Conservation (phyloP, 495 filamentous ascomycete genomes). For the Elaphomyces granulatus region DNA sequence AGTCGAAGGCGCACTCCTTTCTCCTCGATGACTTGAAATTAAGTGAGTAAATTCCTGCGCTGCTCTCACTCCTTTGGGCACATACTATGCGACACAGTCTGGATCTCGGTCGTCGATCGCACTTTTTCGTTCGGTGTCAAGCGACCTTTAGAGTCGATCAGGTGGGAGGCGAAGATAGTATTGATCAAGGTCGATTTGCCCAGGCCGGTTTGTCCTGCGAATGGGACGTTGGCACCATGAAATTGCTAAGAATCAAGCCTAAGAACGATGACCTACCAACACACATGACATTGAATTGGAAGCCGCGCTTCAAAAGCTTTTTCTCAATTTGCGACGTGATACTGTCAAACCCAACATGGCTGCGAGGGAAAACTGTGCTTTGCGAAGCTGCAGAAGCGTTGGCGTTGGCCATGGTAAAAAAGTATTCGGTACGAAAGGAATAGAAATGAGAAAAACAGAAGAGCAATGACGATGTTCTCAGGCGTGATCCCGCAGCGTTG, state of each 20-base stretch:
- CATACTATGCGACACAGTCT: constrained; percentile 82
- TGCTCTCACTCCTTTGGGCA: constrained; percentile 1
- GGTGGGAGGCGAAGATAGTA: constrained; percentile 99
- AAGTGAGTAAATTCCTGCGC: background rate
- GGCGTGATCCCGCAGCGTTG: too few relatives aligned
- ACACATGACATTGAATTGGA: constrained; percentile 99
- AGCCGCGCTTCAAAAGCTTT: constrained; percentile 98
- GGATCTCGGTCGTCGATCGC: constrained; percentile 93
- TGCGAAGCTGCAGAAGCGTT: constrained; percentile 32
- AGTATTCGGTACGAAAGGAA: background rate
- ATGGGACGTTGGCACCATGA: background rate
- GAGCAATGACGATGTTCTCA: background rate
- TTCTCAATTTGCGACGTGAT: constrained; percentile 96
- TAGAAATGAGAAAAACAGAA: background rate
- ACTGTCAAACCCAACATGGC: constrained; percentile 99
- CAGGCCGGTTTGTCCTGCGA: constrained; percentile 85
- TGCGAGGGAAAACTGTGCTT: constrained; percentile 69
- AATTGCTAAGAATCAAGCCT: background rate
- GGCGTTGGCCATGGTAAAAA: constrained; percentile 37
- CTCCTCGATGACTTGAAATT: constrained; percentile 80
- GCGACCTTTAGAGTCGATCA: constrained; percentile 97
- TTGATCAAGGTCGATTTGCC: constrained; percentile 99
- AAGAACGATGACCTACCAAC: constrained; percentile 63
- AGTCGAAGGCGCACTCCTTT: constrained; percentile 68
- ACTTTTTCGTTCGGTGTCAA: constrained; percentile 82